Percentiles rank a stretch among this genome's conserved stretches.
These are phyloP conservation scores for Zopfochytrium polystomum DNA, from an alignment of 371 early-diverging fungal genomes.

Conservation along the genomic window DNA sequence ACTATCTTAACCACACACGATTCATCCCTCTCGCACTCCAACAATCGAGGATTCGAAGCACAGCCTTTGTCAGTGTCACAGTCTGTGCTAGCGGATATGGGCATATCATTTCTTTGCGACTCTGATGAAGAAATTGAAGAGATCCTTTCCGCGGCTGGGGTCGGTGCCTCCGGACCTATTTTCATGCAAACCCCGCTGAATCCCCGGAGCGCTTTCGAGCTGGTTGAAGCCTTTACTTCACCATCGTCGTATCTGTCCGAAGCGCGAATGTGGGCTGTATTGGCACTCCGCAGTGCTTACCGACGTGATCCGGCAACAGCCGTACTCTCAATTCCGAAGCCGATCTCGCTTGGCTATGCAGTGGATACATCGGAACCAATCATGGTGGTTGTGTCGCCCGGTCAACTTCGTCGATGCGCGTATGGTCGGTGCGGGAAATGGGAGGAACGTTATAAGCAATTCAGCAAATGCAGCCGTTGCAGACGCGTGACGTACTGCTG, in stretches of 20 bases:
- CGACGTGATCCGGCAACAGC: conserved; percentile 28
- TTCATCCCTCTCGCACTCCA: too few relatives aligned
- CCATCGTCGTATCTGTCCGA: conserved; percentile 27
- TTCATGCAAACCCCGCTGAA: conserved; percentile 9
- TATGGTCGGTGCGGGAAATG: conserved; percentile 27
- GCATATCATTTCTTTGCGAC: too few relatives aligned
- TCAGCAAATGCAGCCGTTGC: conserved; percentile 44
- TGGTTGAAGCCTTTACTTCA: conserved; percentile 33
- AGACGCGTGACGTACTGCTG: conserved; percentile 45
- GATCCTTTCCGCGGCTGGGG: neutral
- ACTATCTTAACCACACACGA: too few relatives aligned
- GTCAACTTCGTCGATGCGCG: conserved; percentile 34
- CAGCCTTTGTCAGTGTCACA: too few relatives aligned
- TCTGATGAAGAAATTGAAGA: neutral
- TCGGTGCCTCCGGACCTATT: neutral
- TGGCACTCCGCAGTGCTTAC: conserved; percentile 46
- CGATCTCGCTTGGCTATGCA: conserved; percentile 9
- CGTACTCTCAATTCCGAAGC: too few relatives aligned
- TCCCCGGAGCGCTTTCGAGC: conserved; percentile 29
- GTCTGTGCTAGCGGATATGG: too few relatives aligned
- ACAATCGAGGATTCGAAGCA: too few relatives aligned
- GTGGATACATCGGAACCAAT: conserved; percentile 5
- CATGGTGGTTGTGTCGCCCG: conserved; percentile 6
- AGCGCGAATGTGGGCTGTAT: conserved; percentile 38
- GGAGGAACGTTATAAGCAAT: conserved; percentile 34